Evolutionary conservation across 2,329 filamentous ascomycete species (phyloP), one percentile per base, ranked within the genome.

Genomic region (Elsinoe australis): DNA sequence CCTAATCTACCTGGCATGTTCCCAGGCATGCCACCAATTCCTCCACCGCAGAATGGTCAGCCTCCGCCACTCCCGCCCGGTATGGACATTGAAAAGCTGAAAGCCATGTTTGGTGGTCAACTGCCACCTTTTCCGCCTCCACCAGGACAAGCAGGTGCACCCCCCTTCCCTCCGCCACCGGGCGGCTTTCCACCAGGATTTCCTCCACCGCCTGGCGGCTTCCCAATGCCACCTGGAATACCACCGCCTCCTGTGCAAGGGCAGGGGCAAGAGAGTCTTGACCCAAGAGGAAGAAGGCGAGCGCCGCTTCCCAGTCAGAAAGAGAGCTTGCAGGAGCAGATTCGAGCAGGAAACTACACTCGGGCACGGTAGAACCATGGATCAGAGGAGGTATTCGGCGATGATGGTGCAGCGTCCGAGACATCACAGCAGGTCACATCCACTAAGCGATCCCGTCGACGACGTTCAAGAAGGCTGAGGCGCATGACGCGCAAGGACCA

Each of bases 241-340:
- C 65, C 63, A 10, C 64, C 63, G 2, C 63, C 65, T 4, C 55
- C 56, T 12, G 53, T 54, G 5, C 53, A 53, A 19, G 31, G 53
- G 9, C 49, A 42, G 26, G 33, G 44, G 12, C 35, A 46, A 24
- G 33, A 39, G 39, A 50, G 44, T 17, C 50, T 59, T 14, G 62
- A 54, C 38, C 61, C 53, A 12, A 58, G 60, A 28, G 58, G 79
- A 14, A 74, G 83, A 51, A 73, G 70, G 55, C 69, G 82, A 52
- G 85, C 76, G 4, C 87, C 85, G 6, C 67, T 94, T 34, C 87
- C 87, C 0, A 89, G 85, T 61, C 87, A 94, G 66, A 80, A 85
- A 60, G 87, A 92, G 62, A 89, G 85, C 56, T 67, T 94, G 56
- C 78, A 82, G 56, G 79, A 83, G 64, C 85, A 90, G 65, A 87